Evolutionary conservation across 2,329 filamentous ascomycete species (phyloP).

Genomic region (Penicillium sclerotigenum): DNA sequence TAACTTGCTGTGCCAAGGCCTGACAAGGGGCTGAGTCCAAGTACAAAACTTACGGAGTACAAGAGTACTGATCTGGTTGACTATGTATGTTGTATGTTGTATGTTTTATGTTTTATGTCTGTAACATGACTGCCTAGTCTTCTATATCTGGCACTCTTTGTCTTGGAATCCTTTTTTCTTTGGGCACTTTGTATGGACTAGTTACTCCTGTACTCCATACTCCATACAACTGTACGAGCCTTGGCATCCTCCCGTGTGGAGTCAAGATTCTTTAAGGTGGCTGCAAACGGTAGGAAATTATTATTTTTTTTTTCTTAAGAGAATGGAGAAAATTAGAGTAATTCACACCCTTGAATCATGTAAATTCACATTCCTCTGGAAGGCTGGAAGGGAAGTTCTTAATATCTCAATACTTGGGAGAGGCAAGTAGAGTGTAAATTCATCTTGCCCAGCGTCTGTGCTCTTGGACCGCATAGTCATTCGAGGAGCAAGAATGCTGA

Average conservation of each 20-base stretch:
- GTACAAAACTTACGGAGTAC: no score
- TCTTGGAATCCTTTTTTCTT: background rate
- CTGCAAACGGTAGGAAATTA: constrained; percentile 8
- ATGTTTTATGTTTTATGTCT: no score
- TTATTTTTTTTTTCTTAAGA: background rate
- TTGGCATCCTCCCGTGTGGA: constrained; percentile 16
- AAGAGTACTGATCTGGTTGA: background rate
- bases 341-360: background rate
- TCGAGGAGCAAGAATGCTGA: constrained; percentile 6
- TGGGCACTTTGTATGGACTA: background rate
- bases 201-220: background rate
- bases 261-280: constrained; percentile 7
- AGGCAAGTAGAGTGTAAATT: background rate
- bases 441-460: constrained; percentile 6
- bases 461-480: constrained; percentile 5
- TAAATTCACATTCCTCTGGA: constrained; percentile 13
- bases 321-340: background rate
- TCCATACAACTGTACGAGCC: background rate
- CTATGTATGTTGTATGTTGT: no score
- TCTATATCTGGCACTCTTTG: background rate
- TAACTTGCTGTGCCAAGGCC: constrained; percentile 4
- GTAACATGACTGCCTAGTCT: background rate
- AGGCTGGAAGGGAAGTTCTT: no score
- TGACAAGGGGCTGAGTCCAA: no score
- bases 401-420: no score